A percentile compares a stretch with the other conserved stretches of the same genome.
Evolutionary conservation across 495 filamentous ascomycete genomes (phyloP).

Genomic region (Talaromyces ruber): DNA sequence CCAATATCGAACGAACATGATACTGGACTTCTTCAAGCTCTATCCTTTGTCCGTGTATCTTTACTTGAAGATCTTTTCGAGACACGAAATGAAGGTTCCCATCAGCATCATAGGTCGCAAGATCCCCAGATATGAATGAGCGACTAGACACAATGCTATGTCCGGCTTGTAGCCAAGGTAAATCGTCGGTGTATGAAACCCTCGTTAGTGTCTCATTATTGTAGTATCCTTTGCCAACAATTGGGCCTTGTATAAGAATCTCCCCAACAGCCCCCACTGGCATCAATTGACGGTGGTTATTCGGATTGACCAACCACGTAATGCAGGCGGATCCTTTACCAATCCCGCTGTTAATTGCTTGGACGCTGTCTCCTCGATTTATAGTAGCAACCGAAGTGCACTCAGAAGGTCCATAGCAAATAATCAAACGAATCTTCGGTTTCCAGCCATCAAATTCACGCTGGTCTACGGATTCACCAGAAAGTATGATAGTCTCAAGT

Average conservation of each 20-base stretch:
- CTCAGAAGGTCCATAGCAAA: conserved; percentile 22
- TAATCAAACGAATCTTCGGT: conserved; percentile 10
- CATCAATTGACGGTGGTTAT: conserved; percentile 17
- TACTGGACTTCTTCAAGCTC: conserved; percentile 35
- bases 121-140: conserved; percentile 21
- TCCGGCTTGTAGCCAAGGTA: no score
- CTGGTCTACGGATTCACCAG: conserved; percentile 19
- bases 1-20: conserved; percentile 5
- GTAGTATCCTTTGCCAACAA: conserved; percentile 14
- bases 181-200: conserved; percentile 21
- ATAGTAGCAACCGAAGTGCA: conserved; percentile 16
- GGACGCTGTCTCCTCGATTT: conserved; percentile 15
- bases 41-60: conserved; percentile 33
- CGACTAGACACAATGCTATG: no score
- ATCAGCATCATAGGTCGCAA: conserved; percentile 20
- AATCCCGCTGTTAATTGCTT: conserved; percentile 22
- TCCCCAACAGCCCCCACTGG: conserved; percentile 39
- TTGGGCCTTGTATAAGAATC: conserved; percentile 34
- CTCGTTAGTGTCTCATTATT: conserved; percentile 8
- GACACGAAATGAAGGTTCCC: conserved; percentile 32
- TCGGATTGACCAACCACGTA: conserved; percentile 9
- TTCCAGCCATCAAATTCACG: conserved; percentile 14
- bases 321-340: conserved; percentile 26
- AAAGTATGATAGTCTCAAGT: conserved; percentile 14
- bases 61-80: conserved; percentile 38